Percentiles rank a stretch among this genome's conserved stretches.
Evolutionary conservation across 208 protist genomes (phyloP).

Genomic region (Leishmania tarentolae): DNA sequence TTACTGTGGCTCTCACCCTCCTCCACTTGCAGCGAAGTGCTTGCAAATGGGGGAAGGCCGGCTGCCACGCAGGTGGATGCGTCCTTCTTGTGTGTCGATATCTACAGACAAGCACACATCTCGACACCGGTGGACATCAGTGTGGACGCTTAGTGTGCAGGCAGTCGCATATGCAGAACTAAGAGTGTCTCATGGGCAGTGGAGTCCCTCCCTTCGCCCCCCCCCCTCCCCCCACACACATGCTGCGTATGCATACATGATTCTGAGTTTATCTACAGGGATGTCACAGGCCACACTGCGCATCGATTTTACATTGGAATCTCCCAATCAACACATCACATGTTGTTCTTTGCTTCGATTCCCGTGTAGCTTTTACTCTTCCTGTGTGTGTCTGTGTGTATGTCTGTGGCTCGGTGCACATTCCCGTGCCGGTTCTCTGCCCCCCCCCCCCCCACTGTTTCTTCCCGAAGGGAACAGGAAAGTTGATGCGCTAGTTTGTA

Average conservation of each 20-base stretch:
- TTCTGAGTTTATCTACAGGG: not conserved
- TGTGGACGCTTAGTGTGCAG: not conserved
- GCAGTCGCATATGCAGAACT: not conserved
- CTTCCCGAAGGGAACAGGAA: not conserved
- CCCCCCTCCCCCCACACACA: not conserved
- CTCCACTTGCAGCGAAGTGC: not conserved
- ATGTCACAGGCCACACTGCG: not conserved
- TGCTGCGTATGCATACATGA: not conserved
- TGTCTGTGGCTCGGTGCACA: not conserved
- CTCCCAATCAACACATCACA: too few relatives aligned
- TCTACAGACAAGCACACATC: not conserved
- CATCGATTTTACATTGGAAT: slow-evolving; percentile 3
- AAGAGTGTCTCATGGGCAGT: not conserved
- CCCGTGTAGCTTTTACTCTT: slow-evolving; percentile 5
- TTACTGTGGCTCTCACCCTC: not conserved
- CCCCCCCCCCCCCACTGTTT: not conserved
- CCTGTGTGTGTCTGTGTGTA: too few relatives aligned
- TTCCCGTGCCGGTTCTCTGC: not conserved
- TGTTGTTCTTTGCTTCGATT: not conserved
- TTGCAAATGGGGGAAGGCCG: not conserved
- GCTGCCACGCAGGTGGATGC: not conserved
- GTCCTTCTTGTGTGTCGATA: not conserved
- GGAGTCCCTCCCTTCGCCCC: not conserved
- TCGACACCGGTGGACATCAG: not conserved
- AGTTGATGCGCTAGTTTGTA: not conserved